These are phyloP conservation scores for Kuraishia floccosa DNA, from an alignment of 805 yeast genomes.

Conservation along the genomic window DNA sequence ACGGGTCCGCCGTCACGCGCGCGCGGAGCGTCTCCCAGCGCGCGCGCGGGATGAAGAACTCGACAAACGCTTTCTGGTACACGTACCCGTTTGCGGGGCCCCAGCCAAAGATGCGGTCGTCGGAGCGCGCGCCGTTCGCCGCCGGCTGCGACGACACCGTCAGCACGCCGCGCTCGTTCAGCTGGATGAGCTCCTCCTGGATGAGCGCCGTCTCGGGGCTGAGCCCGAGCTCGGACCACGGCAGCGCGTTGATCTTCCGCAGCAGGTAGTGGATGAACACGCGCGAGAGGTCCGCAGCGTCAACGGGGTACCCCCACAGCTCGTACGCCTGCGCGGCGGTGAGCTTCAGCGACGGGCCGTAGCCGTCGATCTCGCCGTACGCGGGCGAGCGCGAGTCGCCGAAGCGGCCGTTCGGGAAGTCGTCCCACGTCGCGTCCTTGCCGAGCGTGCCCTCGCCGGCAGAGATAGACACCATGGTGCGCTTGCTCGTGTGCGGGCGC, in stretches of 20 bases:
- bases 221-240: slow-evolving; percentile 85
- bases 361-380: slow-evolving; percentile 96
- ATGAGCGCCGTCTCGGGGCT: slow-evolving; percentile 86
- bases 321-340: slow-evolving; percentile 53
- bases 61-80: slow-evolving; percentile 92
- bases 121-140: slow-evolving; percentile 62
- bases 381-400: slow-evolving; percentile 96
- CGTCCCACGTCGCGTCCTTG: slow-evolving; percentile 94
- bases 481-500: slow-evolving; percentile 25
- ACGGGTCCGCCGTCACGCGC: slow-evolving; percentile 33
- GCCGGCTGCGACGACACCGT: slow-evolving; percentile 97
- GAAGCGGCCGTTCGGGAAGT: slow-evolving; percentile 90
- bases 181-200: slow-evolving; percentile 77
- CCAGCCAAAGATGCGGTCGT: slow-evolving; percentile 94
- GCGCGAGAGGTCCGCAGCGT: slow-evolving; percentile 44
- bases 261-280: slow-evolving; percentile 66
- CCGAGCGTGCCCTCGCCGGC: slow-evolving; percentile 79
- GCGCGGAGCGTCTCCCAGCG: slow-evolving; percentile 58
- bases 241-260: slow-evolving; percentile 65
- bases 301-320: slow-evolving; percentile 74
- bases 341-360: slow-evolving; percentile 84
- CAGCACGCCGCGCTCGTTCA: slow-evolving; percentile 67
- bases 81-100: slow-evolving; percentile 86
- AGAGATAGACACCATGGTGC: slow-evolving; percentile 63
- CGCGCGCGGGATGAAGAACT: slow-evolving; percentile 63